Evolutionary conservation across 2,329 filamentous ascomycete species (phyloP).

Genomic region (Penicillium sp.): DNA sequence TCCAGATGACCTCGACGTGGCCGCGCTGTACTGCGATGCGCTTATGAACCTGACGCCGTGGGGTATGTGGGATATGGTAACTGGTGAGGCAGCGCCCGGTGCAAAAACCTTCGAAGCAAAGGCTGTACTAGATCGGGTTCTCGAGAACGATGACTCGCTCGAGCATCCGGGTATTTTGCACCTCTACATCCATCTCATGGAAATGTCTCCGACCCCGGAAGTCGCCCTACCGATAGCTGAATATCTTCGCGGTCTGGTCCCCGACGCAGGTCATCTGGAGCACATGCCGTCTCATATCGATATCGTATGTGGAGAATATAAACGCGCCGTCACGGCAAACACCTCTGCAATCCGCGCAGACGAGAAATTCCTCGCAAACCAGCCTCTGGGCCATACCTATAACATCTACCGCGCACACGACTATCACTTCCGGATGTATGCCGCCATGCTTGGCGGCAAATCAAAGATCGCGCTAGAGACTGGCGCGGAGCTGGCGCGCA

Average conservation of each 20-base stretch:
- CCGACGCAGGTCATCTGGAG: constrained; percentile 66
- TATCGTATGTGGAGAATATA: constrained; percentile 68
- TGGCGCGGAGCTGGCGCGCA: constrained; percentile 55
- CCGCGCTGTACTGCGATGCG: constrained; percentile 60
- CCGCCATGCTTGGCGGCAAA: constrained; percentile 71
- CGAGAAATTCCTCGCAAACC: constrained; percentile 58
- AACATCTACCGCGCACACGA: constrained; percentile 71
- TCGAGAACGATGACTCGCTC: constrained; percentile 49
- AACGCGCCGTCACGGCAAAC: constrained; percentile 63
- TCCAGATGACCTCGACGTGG: constrained; percentile 58
- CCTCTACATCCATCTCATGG: constrained; percentile 73
- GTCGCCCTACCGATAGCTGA: constrained; percentile 59
- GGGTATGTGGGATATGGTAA: constrained; percentile 60
- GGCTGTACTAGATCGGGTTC: constrained; percentile 54
- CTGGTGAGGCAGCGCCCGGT: constrained; percentile 52
- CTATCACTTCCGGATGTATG: constrained; percentile 71
- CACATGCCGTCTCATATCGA: constrained; percentile 79
- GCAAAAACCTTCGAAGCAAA: constrained; percentile 59
- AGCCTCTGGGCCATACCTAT: constrained; percentile 66
- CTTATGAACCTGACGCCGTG: constrained; percentile 65
- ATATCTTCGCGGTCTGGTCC: constrained; percentile 60
- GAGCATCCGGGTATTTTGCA: constrained; percentile 69
- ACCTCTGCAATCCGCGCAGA: constrained; percentile 64
- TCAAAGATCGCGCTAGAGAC: constrained; percentile 61
- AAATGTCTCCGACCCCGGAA: constrained; percentile 68